These are phyloP conservation scores for Diddensiella santjacobensis DNA, from an alignment of 805 yeast species.

Conservation along the genomic window DNA sequence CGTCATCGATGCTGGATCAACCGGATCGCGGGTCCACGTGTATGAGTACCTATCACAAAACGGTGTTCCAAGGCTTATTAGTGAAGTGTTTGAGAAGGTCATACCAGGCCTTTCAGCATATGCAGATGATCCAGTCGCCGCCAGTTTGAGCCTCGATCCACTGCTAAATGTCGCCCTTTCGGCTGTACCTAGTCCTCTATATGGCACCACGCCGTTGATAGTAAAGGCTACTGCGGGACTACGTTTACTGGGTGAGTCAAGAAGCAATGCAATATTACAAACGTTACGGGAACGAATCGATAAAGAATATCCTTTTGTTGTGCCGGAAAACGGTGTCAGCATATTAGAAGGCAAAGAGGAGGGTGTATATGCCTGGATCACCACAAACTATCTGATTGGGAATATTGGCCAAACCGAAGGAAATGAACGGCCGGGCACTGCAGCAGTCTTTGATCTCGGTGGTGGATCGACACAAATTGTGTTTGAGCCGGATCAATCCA, in stretches of 20 bases:
- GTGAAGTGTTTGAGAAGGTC: slow-evolving; percentile 79
- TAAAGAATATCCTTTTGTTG: slow-evolving; percentile 74
- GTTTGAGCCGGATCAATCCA: slow-evolving; percentile 68
- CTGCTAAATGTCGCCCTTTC: slow-evolving; percentile 70
- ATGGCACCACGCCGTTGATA: slow-evolving; percentile 75
- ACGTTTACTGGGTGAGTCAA: slow-evolving; percentile 71
- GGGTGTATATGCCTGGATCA: slow-evolving; percentile 98
- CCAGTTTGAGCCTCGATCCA: slow-evolving; percentile 82
- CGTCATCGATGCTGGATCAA: slow-evolving; percentile 96
- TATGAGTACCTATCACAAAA: slow-evolving; percentile 71
- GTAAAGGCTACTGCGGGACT: slow-evolving; percentile 98
- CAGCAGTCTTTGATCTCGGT: slow-evolving; percentile 95
- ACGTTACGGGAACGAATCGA: slow-evolving; percentile 70
- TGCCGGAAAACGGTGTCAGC: slow-evolving; percentile 60
- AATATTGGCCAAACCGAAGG: slow-evolving; percentile 67
- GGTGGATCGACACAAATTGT: slow-evolving; percentile 99
- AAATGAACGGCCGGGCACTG: slow-evolving; percentile 60
- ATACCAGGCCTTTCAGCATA: slow-evolving; percentile 88
- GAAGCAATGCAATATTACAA: slow-evolving; percentile 62
- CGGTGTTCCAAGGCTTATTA: slow-evolving; percentile 71
- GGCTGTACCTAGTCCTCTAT: slow-evolving; percentile 65
- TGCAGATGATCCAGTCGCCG: slow-evolving; percentile 72
- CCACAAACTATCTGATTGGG: slow-evolving; percentile 86
- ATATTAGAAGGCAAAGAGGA: slow-evolving; percentile 95
- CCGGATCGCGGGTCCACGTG: slow-evolving; percentile 92